phyloP scores from a whole-genome alignment of 192 early-diverging fungal species.

The Linnemannia zychae region DNA sequence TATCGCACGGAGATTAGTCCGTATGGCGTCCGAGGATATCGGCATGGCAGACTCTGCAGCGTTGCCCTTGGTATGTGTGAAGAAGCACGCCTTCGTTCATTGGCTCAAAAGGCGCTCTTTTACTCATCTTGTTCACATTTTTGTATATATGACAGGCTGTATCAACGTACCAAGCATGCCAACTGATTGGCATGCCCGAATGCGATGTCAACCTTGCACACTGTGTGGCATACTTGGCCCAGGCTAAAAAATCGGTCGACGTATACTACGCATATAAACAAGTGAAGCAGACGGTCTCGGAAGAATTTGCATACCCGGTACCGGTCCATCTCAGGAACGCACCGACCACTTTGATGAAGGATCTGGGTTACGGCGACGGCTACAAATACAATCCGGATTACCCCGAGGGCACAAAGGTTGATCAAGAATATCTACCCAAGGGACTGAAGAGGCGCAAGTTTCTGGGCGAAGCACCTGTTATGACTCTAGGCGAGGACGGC shows the following conservation, averaged over 20 bases:
- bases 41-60: constrained; percentile 88
- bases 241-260: constrained; percentile 87
- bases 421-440: constrained; percentile 86
- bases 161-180: constrained; percentile 85
- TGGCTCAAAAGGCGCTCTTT: not conserved
- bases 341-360: constrained; percentile 83
- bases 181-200: constrained; percentile 93
- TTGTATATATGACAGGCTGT: constrained; percentile 64
- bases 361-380: constrained; percentile 81
- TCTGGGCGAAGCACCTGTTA: constrained; percentile 58
- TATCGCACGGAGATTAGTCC: constrained; percentile 73
- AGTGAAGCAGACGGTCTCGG: constrained; percentile 71
- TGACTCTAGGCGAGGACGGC: constrained; percentile 26
- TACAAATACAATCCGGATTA: constrained; percentile 91
- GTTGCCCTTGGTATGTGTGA: constrained; percentile 68
- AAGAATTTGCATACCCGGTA: constrained; percentile 80
- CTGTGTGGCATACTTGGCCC: constrained; percentile 80
- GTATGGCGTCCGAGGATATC: constrained; percentile 91
- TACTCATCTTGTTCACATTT: not conserved
- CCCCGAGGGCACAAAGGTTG: constrained; percentile 68
- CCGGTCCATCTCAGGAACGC: constrained; percentile 90
- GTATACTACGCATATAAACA: constrained; percentile 81
- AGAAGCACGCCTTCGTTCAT: not conserved
- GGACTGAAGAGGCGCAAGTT: constrained; percentile 73
- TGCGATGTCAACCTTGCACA: constrained; percentile 90